Base-by-base conservation (phyloP, 139 green algal genomes). In the Asterochloris sp. region DNA sequence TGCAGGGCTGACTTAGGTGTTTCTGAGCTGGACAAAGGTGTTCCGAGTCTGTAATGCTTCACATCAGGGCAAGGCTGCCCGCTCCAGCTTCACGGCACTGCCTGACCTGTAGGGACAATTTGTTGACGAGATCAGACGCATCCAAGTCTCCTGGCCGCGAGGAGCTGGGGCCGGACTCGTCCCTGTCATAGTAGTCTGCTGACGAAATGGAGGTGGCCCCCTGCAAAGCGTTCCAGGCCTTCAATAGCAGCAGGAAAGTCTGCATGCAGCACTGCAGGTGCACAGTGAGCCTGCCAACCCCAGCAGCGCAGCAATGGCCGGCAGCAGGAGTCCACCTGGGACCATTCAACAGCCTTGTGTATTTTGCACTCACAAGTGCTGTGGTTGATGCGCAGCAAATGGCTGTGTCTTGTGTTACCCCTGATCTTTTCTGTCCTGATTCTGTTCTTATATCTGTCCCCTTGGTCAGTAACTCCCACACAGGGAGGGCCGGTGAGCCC, bases 181-280 rank as follows among this genome's bases (percentile, higher is more conserved):
- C 80, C 29, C 88, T 62, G 17, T 86, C 84, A 86, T 96, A 98
- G 87, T 93, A 98, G 63, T 94, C 94, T 6, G 91, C 91, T 0
- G 88, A 95, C 15, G 88, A 94, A 79, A 98, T 98, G 66, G 94
- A 88, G 14, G 81, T 82, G 0, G 95, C 88, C 28, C 91, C 90
- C 74, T 89, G 79, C 82, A 93, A 92, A 75, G 85, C 66, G 12
- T 74, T 81, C 38, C 90, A 13, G 17, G 26, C 24, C 17, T 14
- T 13, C 76, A 80, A 23, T 71, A 15, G n/a, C 23, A 38, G 19
- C 26, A 69, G 23, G 23, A 0, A 28, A 17, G 21, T 28, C 17
- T 0, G 13, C 62, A 26, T 2, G 26, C 38, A 63, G n/a, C 74
- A 62, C 28, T 27, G 60, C 26, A 24, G n/a, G 4, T n/a, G 38